phyloP scores from a whole-genome alignment of 1,284 basidiomycete genomes.

The Ceratobasidium sp. region DNA sequence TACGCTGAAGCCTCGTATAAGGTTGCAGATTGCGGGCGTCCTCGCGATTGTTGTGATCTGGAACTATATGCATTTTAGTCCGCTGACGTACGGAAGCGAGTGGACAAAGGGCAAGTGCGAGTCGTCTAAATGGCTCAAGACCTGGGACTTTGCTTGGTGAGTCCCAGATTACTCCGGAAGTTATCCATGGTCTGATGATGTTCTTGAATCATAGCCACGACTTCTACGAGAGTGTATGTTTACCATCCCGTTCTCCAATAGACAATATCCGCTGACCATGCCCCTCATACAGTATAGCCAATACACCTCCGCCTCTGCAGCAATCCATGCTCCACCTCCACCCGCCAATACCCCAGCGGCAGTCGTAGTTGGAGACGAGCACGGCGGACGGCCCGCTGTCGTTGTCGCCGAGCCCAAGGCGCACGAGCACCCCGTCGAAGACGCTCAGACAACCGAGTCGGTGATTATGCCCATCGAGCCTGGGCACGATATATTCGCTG shows the following conservation, averaged over 20 bases:
- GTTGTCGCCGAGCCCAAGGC: slow-evolving; percentile 43
- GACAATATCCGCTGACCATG: not conserved
- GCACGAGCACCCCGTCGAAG: slow-evolving; percentile 49
- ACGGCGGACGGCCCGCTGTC: slow-evolving; percentile 46
- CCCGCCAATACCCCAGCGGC: slow-evolving; percentile 64
- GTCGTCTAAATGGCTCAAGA: slow-evolving; percentile 85
- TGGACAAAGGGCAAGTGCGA: slow-evolving; percentile 90
- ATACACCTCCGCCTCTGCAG: slow-evolving; percentile 12
- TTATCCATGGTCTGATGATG: not conserved
- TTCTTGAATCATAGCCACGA: slow-evolving; percentile 64
- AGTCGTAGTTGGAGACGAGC: slow-evolving; percentile 63
- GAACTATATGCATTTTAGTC: slow-evolving; percentile 84
- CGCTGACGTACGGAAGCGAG: slow-evolving; percentile 84
- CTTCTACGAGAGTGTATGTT: slow-evolving; percentile 71
- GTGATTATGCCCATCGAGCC: slow-evolving; percentile 69
- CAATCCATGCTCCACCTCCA: slow-evolving; percentile 59
- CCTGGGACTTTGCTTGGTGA: slow-evolving; percentile 96
- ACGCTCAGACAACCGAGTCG: slow-evolving; percentile 49
- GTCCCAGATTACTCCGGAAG: slow-evolving; percentile 52
- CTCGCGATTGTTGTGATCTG: slow-evolving; percentile 80
- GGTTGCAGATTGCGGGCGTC: slow-evolving; percentile 83
- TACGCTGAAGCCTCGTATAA: slow-evolving; percentile 77
- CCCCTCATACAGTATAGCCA: slow-evolving; percentile 42
- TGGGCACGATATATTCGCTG: slow-evolving; percentile 73
- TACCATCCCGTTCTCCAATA: not conserved